Base-by-base conservation (phyloP, 495 filamentous ascomycete genomes). In the Neurospora sp. region DNA sequence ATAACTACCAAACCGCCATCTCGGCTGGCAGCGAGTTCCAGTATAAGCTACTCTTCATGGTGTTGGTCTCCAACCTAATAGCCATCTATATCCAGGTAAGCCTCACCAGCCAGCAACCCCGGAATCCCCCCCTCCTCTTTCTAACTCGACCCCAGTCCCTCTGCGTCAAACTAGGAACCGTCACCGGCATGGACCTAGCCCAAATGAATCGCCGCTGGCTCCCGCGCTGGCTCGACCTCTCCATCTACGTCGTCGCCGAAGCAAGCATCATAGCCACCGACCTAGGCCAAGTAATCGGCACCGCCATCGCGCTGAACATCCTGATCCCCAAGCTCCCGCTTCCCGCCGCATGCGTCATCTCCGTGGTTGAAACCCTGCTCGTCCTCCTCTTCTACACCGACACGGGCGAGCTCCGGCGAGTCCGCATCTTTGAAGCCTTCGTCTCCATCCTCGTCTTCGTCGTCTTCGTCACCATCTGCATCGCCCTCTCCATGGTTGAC, bases 1-100 rank as follows among this genome's bases (percentile, higher is more conserved):
- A 77, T 45, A 81, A 80, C 74, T 81, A 81, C 41, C 76, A 77
- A 44, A 81, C 79, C 1, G 78, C 77, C 68, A 74, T 81, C 16
- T 77, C 79, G 1, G 76, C 79, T 22, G 79, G 79, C 10, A 75
- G 73, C 0, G 76, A 75, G 0, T 81, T 79, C 65, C 79, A 72
- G 39, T 81, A 78, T 72, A 69, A 74, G 27, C 73, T 81, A 3
- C 73, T 81, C 6, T 81, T 81, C 48, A 78, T 81, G 44, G 76
- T 81, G 4, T 27, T 81, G n/a, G 48, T 81, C 3, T 77, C 73
- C 45, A 81, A 81, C 70, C 65, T 79, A 6, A 76, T 79, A 42
- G 79, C 79, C 53, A 80, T 81, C 40, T 76, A 79, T 16, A 72
- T 81, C 12, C 79, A 81, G 70, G 74, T 72, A 68, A 75, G 70